Conservation (phyloP, 306 rosid species). For the Glycyrrhiza uralensis region DNA sequence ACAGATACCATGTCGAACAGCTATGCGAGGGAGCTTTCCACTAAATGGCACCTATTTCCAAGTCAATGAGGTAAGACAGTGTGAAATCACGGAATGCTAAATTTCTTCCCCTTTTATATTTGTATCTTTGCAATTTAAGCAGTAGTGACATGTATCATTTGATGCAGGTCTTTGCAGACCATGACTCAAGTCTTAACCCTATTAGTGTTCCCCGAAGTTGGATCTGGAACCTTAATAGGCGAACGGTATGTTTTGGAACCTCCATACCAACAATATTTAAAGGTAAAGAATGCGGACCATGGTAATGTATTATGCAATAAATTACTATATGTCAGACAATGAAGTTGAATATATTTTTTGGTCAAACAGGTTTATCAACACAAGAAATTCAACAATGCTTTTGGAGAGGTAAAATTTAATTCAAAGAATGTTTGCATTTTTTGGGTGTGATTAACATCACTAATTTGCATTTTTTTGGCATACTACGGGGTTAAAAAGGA, state of each 20-base stretch:
- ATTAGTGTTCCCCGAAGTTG: constrained; percentile 59
- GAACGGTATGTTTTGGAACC: constrained; percentile 67
- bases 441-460: background rate
- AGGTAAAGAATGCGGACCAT: constrained; percentile 43
- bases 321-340: background rate
- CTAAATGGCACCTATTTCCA: constrained; percentile 96
- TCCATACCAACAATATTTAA: constrained; percentile 64
- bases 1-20: constrained; percentile 95
- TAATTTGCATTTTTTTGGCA: background rate
- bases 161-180: constrained; percentile 62
- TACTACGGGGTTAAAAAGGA: background rate
- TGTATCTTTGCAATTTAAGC: constrained; percentile 20
- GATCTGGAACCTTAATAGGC: constrained; percentile 60
- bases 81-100: background rate
- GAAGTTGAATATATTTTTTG: constrained; percentile 30
- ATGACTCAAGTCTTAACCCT: constrained; percentile 52
- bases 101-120: constrained; percentile 9
- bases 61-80: constrained; percentile 77
- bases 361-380: constrained; percentile 69
- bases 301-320: background rate
- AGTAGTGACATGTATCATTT: background rate
- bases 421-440: background rate
- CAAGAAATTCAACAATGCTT: constrained; percentile 83
- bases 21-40: constrained; percentile 94
- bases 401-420: constrained; percentile 72